A percentile compares a stretch with the other conserved stretches of the same genome.
Conservation (phyloP, 768 basidiomycete species). For the Naematelia aurantialba region DNA sequence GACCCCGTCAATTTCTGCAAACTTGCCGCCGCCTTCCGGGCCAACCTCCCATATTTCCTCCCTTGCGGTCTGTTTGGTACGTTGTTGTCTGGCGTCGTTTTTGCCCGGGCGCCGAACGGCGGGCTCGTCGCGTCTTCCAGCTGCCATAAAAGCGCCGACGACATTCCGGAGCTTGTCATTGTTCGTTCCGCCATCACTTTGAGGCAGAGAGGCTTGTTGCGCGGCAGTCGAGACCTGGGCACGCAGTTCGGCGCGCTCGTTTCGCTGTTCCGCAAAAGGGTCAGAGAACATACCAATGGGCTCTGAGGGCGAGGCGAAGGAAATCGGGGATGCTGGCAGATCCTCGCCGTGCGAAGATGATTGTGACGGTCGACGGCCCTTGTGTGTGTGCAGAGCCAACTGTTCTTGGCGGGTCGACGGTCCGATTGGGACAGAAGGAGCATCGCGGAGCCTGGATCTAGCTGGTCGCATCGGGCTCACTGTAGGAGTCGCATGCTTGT, state of each 20-base stretch:
- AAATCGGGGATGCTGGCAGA: constrained; percentile 23
- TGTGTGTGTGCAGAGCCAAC: constrained; percentile 22
- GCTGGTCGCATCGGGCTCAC: constrained; percentile 35
- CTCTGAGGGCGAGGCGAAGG: constrained; percentile 16
- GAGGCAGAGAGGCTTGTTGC: constrained; percentile 19
- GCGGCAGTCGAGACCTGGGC: constrained; percentile 28
- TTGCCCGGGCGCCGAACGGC: constrained; percentile 20
- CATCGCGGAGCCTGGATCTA: constrained; percentile 33
- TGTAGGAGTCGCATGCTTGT: constrained; percentile 13
- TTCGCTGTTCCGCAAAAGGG: constrained; percentile 42
- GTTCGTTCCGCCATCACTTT: constrained; percentile 18
- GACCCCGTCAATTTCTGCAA: constrained; percentile 84
- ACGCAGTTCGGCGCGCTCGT: constrained; percentile 34
- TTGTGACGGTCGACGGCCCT: constrained; percentile 22
- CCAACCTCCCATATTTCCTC: constrained; percentile 29
- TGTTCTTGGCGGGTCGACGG: constrained; percentile 13
- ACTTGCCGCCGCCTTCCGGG: constrained; percentile 49
- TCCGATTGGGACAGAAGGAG: constrained; percentile 10
- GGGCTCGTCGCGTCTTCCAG: constrained; percentile 13
- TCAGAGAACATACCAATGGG: constrained; percentile 28
- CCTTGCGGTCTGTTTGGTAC: constrained; percentile 4
- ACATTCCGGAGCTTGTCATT: constrained; percentile 42
- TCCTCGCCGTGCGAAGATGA: constrained; percentile 10
- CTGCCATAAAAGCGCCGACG: constrained; percentile 44
- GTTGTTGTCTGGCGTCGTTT: constrained; percentile 19